Conservation (phyloP, 2,329 filamentous ascomycete species). For the Monosporascus sp. region DNA sequence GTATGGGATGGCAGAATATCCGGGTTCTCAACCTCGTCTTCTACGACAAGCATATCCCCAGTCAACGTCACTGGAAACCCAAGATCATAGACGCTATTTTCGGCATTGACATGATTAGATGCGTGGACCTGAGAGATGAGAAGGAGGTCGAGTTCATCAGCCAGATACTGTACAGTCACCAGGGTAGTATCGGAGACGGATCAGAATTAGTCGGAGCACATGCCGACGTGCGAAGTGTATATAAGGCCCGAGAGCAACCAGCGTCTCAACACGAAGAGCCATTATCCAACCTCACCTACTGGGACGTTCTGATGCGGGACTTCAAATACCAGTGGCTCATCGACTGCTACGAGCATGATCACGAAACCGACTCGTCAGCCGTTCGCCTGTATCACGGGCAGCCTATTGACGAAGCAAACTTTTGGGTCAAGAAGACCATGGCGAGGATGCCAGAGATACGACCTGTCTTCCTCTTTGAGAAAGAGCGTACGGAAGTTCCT, state of each 20-base stretch:
- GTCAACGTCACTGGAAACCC: neutral
- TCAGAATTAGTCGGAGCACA: neutral
- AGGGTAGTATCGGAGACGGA: neutral
- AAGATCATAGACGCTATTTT: neutral
- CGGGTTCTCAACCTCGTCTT: too few species aligned
- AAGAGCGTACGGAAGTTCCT: neutral
- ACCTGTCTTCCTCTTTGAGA: constrained; percentile 1
- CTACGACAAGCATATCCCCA: too few species aligned
- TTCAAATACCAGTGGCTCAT: neutral
- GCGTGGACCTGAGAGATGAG: neutral
- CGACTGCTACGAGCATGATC: neutral
- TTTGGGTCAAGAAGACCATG: neutral
- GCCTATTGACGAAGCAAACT: neutral
- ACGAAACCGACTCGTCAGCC: neutral
- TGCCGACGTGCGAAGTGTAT: neutral
- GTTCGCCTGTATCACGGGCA: neutral
- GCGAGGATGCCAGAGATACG: constrained; percentile 1
- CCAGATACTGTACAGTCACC: neutral
- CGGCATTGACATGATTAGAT: neutral
- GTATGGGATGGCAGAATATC: too few species aligned
- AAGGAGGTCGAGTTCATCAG: neutral
- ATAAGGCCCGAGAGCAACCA: too few species aligned
- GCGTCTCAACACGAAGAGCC: too few species aligned
- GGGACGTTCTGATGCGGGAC: neutral
- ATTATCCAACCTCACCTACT: neutral